Evolutionary conservation across 345 rosid genomes (phyloP).

Genomic region (Boechera divaricarpa): DNA sequence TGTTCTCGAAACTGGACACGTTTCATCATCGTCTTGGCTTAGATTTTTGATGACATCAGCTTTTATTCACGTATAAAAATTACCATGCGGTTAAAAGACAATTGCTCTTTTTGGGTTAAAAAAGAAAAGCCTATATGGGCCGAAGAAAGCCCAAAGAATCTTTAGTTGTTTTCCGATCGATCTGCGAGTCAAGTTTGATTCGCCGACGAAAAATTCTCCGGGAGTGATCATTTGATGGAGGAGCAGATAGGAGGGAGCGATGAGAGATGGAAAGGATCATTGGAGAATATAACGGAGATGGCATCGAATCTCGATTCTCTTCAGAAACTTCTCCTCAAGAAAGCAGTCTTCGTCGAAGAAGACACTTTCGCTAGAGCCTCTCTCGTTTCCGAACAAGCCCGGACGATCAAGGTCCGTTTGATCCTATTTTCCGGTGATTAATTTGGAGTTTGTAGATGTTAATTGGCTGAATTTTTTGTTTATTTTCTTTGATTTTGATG

Average conservation of each 20-base stretch:
- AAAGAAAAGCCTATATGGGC: slow-evolving; percentile 17
- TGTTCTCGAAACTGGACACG: slow-evolving; percentile 35
- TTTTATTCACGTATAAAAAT: not conserved
- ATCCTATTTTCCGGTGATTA: not conserved
- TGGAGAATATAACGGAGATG: slow-evolving; percentile 81
- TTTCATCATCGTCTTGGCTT: slow-evolving; percentile 19
- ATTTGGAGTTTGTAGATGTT: not conserved
- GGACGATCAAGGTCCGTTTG: slow-evolving; percentile 78
- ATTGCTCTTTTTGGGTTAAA: not conserved
- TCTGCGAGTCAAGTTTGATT: not conserved
- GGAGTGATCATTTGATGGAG: slow-evolving; percentile 45
- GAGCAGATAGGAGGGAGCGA: slow-evolving; percentile 71
- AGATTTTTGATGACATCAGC: not conserved
- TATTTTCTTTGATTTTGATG: not conserved
- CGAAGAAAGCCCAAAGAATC: slow-evolving; percentile 34
- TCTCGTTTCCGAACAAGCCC: slow-evolving; percentile 87
- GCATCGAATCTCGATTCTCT: slow-evolving; percentile 84
- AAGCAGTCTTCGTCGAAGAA: slow-evolving; percentile 93
- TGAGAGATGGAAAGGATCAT: slow-evolving; percentile 92
- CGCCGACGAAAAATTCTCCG: slow-evolving; percentile 6
- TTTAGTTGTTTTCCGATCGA: not conserved
- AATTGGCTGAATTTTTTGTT: not conserved
- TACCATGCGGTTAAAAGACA: not conserved
- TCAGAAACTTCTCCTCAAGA: slow-evolving; percentile 78
- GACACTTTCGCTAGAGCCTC: slow-evolving; percentile 89